Conservation (phyloP, 2,329 filamentous ascomycete genomes). For the Arthrobotrys conoides region DNA sequence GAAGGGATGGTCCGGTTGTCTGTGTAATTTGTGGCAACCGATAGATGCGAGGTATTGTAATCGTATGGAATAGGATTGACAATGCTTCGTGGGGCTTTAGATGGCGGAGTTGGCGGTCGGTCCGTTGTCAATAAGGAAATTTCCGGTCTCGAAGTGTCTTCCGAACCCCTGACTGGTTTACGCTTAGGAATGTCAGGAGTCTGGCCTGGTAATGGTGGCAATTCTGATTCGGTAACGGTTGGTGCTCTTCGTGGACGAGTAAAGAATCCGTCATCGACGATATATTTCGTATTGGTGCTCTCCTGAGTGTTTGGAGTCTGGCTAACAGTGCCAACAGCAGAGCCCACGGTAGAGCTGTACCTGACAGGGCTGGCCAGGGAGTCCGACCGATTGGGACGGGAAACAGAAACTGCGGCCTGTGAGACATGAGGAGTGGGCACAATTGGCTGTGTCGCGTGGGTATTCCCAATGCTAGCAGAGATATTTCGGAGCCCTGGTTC, state of each 20-base stretch:
- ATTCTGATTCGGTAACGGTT: constrained; percentile 49
- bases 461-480: constrained; percentile 23
- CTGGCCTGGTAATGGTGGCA: constrained; percentile 56
- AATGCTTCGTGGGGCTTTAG: constrained; percentile 39
- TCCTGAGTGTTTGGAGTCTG: constrained; percentile 47
- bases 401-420: constrained; percentile 46
- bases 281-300: constrained; percentile 54
- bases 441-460: constrained; percentile 42
- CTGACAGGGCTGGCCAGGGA: constrained; percentile 43
- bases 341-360: constrained; percentile 19
- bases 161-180: constrained; percentile 50
- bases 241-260: constrained; percentile 35
- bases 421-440: constrained; percentile 28
- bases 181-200: constrained; percentile 55
- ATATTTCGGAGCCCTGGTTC: constrained; percentile 4
- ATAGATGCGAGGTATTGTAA: constrained; percentile 45
- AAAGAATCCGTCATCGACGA: constrained; percentile 50
- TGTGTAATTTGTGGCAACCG: constrained; percentile 39
- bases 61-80: constrained; percentile 25
- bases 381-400: constrained; percentile 56
- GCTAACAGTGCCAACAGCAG: constrained; percentile 9
- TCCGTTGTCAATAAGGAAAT: constrained; percentile 32
- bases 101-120: constrained; percentile 54
- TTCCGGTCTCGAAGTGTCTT: constrained; percentile 40
- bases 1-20: constrained; percentile 26